These are phyloP conservation scores for Eucalyptus leucophloia DNA, from an alignment of 345 rosid species.

Conservation along the genomic window DNA sequence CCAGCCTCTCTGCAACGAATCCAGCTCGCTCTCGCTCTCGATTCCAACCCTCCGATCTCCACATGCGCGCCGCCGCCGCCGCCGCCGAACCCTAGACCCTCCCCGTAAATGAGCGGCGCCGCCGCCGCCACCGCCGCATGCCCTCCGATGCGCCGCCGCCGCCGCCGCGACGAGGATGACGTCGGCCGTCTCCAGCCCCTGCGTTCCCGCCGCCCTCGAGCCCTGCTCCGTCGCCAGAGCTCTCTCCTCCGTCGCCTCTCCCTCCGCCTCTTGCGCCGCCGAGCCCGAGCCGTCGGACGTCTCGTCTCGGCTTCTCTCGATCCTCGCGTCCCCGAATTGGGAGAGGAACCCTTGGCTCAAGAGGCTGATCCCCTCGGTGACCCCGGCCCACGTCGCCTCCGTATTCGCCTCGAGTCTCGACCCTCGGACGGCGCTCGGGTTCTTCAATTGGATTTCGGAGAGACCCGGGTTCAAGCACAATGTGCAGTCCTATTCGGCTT, in stretches of 20 bases:
- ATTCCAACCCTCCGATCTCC: background rate
- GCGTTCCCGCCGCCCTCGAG: background rate
- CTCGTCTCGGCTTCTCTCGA: slow-evolving; percentile 23
- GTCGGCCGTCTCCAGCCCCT: background rate
- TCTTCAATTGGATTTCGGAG: slow-evolving; percentile 37
- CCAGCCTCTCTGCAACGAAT: background rate
- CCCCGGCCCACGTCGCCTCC: slow-evolving; percentile 38
- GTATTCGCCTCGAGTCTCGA: slow-evolving; percentile 18
- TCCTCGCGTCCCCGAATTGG: slow-evolving; percentile 48
- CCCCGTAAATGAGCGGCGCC: background rate
- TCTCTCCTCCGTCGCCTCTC: background rate
- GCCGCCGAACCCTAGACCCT: background rate
- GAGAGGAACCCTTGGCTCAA: slow-evolving; percentile 28
- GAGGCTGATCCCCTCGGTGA: slow-evolving; percentile 20
- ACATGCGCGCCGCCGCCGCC: background rate
- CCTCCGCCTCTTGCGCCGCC: background rate
- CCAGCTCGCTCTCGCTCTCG: background rate
- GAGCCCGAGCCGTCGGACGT: background rate
- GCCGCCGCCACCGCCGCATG: background rate
- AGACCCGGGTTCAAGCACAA: slow-evolving; percentile 36
- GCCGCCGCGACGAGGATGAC: background rate
- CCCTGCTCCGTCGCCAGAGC: background rate
- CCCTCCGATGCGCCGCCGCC: background rate
- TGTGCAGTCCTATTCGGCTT: slow-evolving; percentile 30
- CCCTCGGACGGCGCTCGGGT: slow-evolving; percentile 40